These are phyloP conservation scores for Platanus orientalis DNA, from an alignment of 164 flowering plant genomes.

Conservation along the genomic window DNA sequence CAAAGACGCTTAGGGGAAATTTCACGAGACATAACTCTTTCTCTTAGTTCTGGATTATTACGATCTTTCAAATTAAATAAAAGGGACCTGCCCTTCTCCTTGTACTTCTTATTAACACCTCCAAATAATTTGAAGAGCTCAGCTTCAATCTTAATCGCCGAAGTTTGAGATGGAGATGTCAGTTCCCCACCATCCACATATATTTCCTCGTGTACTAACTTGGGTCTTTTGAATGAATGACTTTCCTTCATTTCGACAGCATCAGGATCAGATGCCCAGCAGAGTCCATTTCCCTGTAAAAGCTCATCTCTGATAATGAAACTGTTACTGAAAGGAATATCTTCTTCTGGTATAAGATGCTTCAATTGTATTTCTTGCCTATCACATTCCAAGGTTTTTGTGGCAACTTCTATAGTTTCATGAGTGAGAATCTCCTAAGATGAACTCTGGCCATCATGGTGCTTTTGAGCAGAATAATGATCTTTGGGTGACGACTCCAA, in stretches of 20 bases:
- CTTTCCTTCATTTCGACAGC: conserved; percentile 17
- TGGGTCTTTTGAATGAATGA: conserved; percentile 28
- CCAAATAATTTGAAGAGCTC: conserved; percentile 90
- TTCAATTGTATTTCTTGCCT: conserved; percentile 39
- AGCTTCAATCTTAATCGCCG: conserved; percentile 72
- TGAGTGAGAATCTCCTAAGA: conserved; percentile 12
- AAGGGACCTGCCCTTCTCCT: conserved; percentile 93
- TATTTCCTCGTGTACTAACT: conserved; percentile 17
- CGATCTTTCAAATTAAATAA: conserved; percentile 90
- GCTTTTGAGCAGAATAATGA: conserved; percentile 13
- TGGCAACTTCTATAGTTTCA: conserved; percentile 17
- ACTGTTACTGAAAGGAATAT: conserved; percentile 50
- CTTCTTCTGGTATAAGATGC: conserved; percentile 44
- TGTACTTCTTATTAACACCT: conserved; percentile 96
- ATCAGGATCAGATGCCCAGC: conserved; percentile 75
- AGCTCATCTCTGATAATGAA: conserved; percentile 81
- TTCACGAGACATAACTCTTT: conserved; percentile 85
- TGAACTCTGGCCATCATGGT: conserved; percentile 12
- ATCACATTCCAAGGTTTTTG: conserved; percentile 17
- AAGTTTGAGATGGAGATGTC: conserved; percentile 23
- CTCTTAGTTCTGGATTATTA: conserved; percentile 87
- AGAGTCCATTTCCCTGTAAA: conserved; percentile 84
- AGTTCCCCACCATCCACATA: conserved; percentile 9
- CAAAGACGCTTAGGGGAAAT: conserved; percentile 78
- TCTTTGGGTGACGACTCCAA: conserved; percentile 15